These are phyloP conservation scores for Vickermania spadyakhi DNA, from an alignment of 208 protist species.

Conservation along the genomic window DNA sequence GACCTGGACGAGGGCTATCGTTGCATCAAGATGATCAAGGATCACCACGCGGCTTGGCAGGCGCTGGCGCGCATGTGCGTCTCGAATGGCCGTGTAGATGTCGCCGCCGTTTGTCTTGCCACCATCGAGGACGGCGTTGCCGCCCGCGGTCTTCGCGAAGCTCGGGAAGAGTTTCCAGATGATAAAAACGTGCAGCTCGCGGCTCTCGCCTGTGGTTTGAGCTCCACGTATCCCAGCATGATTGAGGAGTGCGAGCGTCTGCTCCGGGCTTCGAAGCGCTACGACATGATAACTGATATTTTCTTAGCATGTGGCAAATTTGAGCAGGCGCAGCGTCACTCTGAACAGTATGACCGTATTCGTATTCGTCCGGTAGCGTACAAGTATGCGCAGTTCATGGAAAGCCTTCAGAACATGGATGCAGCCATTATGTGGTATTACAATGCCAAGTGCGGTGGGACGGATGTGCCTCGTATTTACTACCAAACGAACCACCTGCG, in stretches of 20 bases:
- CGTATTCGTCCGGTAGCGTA: conserved; percentile 90
- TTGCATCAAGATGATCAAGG: conserved; percentile 93
- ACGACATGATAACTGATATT: conserved; percentile 92
- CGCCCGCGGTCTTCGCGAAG: conserved; percentile 82
- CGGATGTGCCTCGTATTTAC: conserved; percentile 92
- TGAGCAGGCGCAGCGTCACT: conserved; percentile 88
- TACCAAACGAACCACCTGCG: conserved; percentile 72
- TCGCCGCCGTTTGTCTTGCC: conserved; percentile 91
- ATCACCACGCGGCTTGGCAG: conserved; percentile 82
- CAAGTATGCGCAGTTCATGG: conserved; percentile 92
- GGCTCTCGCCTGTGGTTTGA: conserved; percentile 92
- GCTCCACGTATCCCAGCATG: conserved; percentile 29
- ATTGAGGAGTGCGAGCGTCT: conserved; percentile 87
- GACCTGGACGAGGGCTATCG: conserved; percentile 97
- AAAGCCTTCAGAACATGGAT: conserved; percentile 89
- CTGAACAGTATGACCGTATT: conserved; percentile 89
- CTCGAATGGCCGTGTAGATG: conserved; percentile 88
- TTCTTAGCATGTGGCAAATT: conserved; percentile 91
- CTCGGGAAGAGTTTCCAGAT: conserved; percentile 64
- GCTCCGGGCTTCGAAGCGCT: conserved; percentile 70
- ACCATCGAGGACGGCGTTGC: conserved; percentile 92
- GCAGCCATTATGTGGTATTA: conserved; percentile 89
- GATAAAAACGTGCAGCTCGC: conserved; percentile 89
- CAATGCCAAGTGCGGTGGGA: conserved; percentile 79
- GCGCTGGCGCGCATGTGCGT: conserved; percentile 95